Base-by-base conservation (phyloP, 106 monocot genomes). In the Dactylorhiza incarnata region DNA sequence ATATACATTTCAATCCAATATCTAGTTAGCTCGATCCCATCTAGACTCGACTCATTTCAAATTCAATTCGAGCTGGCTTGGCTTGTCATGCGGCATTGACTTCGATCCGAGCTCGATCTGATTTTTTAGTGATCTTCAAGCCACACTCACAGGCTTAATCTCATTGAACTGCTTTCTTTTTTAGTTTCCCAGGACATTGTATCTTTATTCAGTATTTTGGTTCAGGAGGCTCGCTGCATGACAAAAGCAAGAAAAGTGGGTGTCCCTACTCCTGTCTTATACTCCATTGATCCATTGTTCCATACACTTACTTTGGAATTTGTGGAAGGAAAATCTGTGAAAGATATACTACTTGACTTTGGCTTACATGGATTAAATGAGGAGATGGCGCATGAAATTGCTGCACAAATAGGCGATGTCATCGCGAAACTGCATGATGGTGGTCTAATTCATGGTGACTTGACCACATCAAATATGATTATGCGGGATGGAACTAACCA, bases 401-500 rank as follows among this genome's bases (percentile, higher is more conserved):
- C 89, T 9, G 68, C 80, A 45, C 97, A 97, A 73, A 97, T 97
- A 71, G 94, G 94, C 45, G 61, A 51, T 80, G 85, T 87, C 4
- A 76, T 94, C 51, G 94, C 81, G n/a, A 97, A 97, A 78, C 78
- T 97, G 14, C 97, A 94, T 81, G 97, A 94, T 86, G 97, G 93
- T 69, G 97, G 97, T 29, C 81, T 97, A 70, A 72, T 94, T 81
- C 97, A 97, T 75, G 94, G 93, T 74, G 89, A 97, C 69, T 78
- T 97, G 78, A 97, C 97, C 11, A 97, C 97, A 56, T 94, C 93
- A 59, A 97, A 97, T 77, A 97, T 97, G 97, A 80, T 91, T 51
- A 65, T 97, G 17, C 85, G 86, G 76, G 84, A 71, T 9, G 86
- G 72, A 23, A 88, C 80, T 10, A 84, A 93, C 84, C 83, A 84